These are phyloP conservation scores for Trichoderma sp. DNA, from an alignment of 2,329 filamentous ascomycete species.

Conservation along the genomic window DNA sequence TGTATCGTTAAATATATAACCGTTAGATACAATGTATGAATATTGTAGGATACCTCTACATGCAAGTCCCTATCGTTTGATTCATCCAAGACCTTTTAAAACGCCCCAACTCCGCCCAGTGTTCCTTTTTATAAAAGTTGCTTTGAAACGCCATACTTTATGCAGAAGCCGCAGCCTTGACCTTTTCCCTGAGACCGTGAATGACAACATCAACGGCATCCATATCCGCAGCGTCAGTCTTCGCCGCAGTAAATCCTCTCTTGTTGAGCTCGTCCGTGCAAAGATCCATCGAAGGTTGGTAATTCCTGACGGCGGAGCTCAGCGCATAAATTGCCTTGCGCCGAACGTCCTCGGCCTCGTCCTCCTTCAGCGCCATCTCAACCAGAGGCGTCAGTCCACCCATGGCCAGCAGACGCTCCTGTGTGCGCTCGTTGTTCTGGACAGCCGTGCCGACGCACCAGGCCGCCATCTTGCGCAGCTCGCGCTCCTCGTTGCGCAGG, in stretches of 20 bases:
- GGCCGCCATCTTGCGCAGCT: conserved; percentile 81
- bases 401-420: conserved; percentile 64
- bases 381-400: conserved; percentile 72
- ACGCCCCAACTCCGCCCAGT: conserved; percentile 39
- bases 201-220: conserved; percentile 77
- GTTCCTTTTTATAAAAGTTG: conserved; percentile 20
- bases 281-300: conserved; percentile 75
- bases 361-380: conserved; percentile 58
- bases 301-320: conserved; percentile 83
- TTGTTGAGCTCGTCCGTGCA: conserved; percentile 62
- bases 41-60: not conserved
- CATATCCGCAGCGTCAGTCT: conserved; percentile 84
- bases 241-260: conserved; percentile 53
- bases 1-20: conserved; percentile 32
- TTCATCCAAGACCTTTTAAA: not conserved
- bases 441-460: conserved; percentile 94
- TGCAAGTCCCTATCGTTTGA: not conserved
- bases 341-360: conserved; percentile 62
- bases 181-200: conserved; percentile 59
- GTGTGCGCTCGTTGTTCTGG: conserved; percentile 86
- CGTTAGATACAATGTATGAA: conserved; percentile 10
- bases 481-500: conserved; percentile 64
- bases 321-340: conserved; percentile 89
- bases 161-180: conserved; percentile 30
- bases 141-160: not conserved